Percentiles rank a stretch among this genome's conserved stretches.
phyloP scores from a whole-genome alignment of 768 basidiomycete genomes.

The Clitopilus passeckerianus region DNA sequence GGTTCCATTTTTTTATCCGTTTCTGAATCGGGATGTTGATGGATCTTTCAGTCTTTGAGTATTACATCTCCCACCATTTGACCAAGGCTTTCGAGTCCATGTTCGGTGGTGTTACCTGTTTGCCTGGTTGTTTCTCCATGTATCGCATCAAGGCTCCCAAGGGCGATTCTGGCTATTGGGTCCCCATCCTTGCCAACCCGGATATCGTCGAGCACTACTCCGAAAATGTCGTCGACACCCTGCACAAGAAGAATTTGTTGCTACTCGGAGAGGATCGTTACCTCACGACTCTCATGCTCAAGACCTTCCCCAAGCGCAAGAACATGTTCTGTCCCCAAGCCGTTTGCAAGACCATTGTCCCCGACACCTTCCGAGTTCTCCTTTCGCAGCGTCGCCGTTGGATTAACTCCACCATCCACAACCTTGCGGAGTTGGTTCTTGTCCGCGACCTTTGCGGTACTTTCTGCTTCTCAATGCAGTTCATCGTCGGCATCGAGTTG shows the following conservation, averaged over 20 bases:
- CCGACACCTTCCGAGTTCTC: slow-evolving; percentile 91
- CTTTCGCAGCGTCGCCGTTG: slow-evolving; percentile 96
- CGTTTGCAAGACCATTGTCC: slow-evolving; percentile 98
- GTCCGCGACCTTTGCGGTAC: slow-evolving; percentile 99
- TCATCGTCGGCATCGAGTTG: slow-evolving; percentile 97
- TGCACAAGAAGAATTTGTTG: slow-evolving; percentile 98
- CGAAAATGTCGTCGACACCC: slow-evolving; percentile 97
- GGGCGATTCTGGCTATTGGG: slow-evolving; percentile 94
- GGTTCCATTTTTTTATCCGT: slow-evolving; percentile 21
- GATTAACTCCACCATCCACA: slow-evolving; percentile 99
- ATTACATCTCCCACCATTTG: slow-evolving; percentile 99
- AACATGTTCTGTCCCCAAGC: slow-evolving; percentile 99
- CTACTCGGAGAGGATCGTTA: slow-evolving; percentile 99
- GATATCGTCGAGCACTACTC: slow-evolving; percentile 99
- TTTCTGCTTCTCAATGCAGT: slow-evolving; percentile 99
- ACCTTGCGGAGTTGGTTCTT: slow-evolving; percentile 88
- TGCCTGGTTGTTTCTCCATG: slow-evolving; percentile 99
- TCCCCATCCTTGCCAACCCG: slow-evolving; percentile 96
- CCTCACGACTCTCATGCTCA: slow-evolving; percentile 93
- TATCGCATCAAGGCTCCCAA: slow-evolving; percentile 99
- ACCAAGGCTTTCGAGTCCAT: slow-evolving; percentile 99
- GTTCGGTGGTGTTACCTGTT: slow-evolving; percentile 99
- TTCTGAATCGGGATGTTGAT: slow-evolving; percentile 3
- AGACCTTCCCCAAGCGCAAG: slow-evolving; percentile 99
- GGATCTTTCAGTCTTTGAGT: slow-evolving; percentile 81